Evolutionary conservation across 495 filamentous ascomycete genomes (phyloP), one percentile per base, ranked within the genome.

Genomic region (Pyronema domesticum): DNA sequence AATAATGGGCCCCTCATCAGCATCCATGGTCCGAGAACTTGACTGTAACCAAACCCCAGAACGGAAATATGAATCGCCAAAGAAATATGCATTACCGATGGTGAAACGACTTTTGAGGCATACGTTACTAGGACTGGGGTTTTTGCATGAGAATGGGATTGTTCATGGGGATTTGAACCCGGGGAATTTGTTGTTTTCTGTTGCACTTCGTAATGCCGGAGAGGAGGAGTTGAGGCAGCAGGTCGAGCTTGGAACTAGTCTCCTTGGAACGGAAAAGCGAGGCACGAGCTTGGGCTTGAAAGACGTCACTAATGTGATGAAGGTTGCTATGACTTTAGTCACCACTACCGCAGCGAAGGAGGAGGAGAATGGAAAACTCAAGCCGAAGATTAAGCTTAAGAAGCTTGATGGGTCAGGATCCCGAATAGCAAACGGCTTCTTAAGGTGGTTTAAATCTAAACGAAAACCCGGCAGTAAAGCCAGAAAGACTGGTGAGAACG

Each of bases 161-260:
- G 66, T 64, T 34, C 70, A 74, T 60, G 69, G 71, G 67, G 73
- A 73, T 57, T 58, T 75, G 9, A 69, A 73, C 55, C 70, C 72
- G 33, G 68, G 71, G 45, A 77, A 77, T 57, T 30, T 30, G 5
- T 66, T 68, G 36, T 73, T 74, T 55, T 14, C 57, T 48, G 54
- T 67, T 44, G 49, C 66, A 57, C 37, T 69, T 19, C 30, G 57
- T 53, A 57, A 46, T 14, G 42, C 19, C 49, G 57, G 59, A 35
- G 23, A 30, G 5, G 64, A 66, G 57, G 47, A 60, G 53, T 46
- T 59, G 40, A 45, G 59, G 11, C 57, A 58, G 55, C 60, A 60
- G 46, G 23, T 5, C 5, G 23, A 1, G 23, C 23, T 30, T 2
- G 23, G 5, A 30, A n/a, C n/a, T n/a, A n/a, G n/a, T n/a, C n/a